phyloP scores from a whole-genome alignment of 129 eudicot genomes.

The Artemisia tridentata region DNA sequence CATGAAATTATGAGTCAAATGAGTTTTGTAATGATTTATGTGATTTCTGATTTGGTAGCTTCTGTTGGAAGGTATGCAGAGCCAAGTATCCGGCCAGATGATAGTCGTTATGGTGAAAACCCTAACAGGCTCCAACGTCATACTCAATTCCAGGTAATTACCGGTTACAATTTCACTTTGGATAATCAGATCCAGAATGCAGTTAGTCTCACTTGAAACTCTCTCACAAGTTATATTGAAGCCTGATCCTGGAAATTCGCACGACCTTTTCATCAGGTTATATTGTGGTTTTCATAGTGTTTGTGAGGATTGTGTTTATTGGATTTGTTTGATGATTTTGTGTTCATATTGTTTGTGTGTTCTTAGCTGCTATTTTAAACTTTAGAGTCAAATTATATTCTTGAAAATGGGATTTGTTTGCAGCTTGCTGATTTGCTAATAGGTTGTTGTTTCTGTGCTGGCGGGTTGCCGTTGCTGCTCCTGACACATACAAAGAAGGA shows the following conservation, averaged over 20 bases:
- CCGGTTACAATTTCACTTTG: background rate
- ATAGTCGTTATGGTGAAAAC: slow-evolving; percentile 98
- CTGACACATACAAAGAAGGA: too few relatives aligned
- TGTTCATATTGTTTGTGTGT: too few relatives aligned
- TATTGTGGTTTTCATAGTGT: too few relatives aligned
- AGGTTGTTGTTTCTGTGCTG: too few relatives aligned
- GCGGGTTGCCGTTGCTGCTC: too few relatives aligned
- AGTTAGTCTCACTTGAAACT: slow-evolving; percentile 11
- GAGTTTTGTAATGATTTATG: slow-evolving; percentile 28
- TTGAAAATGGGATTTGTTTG: too few relatives aligned
- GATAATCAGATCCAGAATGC: slow-evolving; percentile 6
- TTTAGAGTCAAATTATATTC: too few relatives aligned
- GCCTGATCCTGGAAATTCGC: slow-evolving; percentile 99
- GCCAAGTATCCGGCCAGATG: slow-evolving; percentile 99
- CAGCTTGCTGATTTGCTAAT: too few relatives aligned
- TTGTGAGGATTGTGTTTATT: too few relatives aligned
- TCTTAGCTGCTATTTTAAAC: too few relatives aligned
- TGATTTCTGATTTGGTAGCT: slow-evolving; percentile 53
- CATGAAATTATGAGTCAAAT: slow-evolving; percentile 14
- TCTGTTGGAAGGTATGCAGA: slow-evolving; percentile 88
- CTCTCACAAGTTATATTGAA: slow-evolving; percentile 83
- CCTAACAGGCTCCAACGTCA: slow-evolving; percentile 99
- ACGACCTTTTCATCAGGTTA: slow-evolving; percentile 89
- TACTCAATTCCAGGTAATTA: slow-evolving; percentile 91
- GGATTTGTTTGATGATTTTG: too few relatives aligned